These are phyloP conservation scores for Suhomyces wounanorum DNA, from an alignment of 1,139 yeast species.

Conservation along the genomic window DNA sequence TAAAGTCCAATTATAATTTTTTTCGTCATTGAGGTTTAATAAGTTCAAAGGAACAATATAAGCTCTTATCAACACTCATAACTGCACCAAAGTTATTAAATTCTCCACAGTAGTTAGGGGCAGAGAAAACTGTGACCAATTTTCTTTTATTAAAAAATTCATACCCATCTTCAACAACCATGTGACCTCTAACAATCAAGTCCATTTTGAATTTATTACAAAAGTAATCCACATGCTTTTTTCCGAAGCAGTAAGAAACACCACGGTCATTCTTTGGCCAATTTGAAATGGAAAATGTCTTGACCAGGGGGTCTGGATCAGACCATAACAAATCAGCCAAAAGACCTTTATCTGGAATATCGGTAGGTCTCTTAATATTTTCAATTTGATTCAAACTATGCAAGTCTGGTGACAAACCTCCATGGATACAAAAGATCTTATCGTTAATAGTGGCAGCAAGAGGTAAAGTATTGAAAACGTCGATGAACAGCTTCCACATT, in stretches of 20 bases:
- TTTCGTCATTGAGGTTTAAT: constrained; percentile 59
- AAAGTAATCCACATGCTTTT: constrained; percentile 70
- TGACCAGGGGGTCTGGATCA: constrained; percentile 71
- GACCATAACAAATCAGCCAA: constrained; percentile 86
- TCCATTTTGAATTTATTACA: constrained; percentile 74
- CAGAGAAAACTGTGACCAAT: constrained; percentile 80
- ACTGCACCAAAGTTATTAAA: constrained; percentile 91
- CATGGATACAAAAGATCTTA: constrained; percentile 85
- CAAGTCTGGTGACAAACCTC: constrained; percentile 82
- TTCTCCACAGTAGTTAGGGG: constrained; percentile 92
- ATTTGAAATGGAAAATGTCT: constrained; percentile 42
- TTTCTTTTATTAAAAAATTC: constrained; percentile 79
- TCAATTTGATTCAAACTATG: constrained; percentile 66
- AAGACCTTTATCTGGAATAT: constrained; percentile 81
- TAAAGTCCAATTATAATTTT: constrained; percentile 2
- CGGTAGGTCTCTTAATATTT: constrained; percentile 77
- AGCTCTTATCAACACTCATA: constrained; percentile 74
- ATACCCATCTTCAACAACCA: constrained; percentile 94
- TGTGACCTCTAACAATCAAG: constrained; percentile 81
- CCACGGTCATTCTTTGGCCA: constrained; percentile 90
- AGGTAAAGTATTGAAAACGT: constrained; percentile 83
- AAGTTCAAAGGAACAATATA: constrained; percentile 82
- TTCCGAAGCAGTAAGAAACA: constrained; percentile 80
- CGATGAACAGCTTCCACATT: constrained; percentile 76
- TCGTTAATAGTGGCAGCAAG: constrained; percentile 86